Base-by-base conservation (phyloP, 2,329 filamentous ascomycete species). In the Ambrosiella xylebori region DNA sequence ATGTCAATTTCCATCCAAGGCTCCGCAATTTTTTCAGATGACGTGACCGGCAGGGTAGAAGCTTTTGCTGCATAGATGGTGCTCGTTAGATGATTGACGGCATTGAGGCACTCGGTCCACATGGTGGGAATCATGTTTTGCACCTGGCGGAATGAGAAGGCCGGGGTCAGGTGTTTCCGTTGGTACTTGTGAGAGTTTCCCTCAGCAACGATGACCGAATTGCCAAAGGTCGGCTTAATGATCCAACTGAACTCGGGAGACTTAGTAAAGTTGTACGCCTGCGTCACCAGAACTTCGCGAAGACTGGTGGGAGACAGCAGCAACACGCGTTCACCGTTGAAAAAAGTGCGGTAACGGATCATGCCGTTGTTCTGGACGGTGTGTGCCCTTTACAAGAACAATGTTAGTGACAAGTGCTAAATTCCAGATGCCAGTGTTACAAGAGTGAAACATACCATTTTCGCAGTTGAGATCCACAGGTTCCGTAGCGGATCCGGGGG, bases 121-220 rank as follows among this genome's bases (percentile, higher is more conserved):
- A 96, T 95, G 5, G 85, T 71, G 0, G 88, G 84, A 64, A 94
- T 93, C 12, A 95, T 72, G 60, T 91, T 79, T 66, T 93, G 94
- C 67, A 95, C 75, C 65, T 94, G 86, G 19, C 88, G 79, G 66
- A 88, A 94, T n/a, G 82, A 77, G 68, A 95, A 95, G 1, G 88
- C 86, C 0, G 88, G 88, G 71, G 84, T 80, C 15, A 95, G 77
- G 59, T 84, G 82, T 67, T 86, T 89, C 52, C 90, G 78, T 71
- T 89, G 86, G 64, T 79, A 73, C 71, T 85, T 93, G 69, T 96
- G 91, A 65, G 90, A 86, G 11, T 94, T 86, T n/a, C 90, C 90
- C 69, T 96, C 90, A 1, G 88, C 86, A 9, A 96, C 73, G 41
- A 96, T 70, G 12, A 91, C 72, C 8, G 86, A 86, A 11, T 83